phyloP scores from a whole-genome alignment of 2,329 filamentous ascomycete genomes.

The Aureobasidium leucospermi region DNA sequence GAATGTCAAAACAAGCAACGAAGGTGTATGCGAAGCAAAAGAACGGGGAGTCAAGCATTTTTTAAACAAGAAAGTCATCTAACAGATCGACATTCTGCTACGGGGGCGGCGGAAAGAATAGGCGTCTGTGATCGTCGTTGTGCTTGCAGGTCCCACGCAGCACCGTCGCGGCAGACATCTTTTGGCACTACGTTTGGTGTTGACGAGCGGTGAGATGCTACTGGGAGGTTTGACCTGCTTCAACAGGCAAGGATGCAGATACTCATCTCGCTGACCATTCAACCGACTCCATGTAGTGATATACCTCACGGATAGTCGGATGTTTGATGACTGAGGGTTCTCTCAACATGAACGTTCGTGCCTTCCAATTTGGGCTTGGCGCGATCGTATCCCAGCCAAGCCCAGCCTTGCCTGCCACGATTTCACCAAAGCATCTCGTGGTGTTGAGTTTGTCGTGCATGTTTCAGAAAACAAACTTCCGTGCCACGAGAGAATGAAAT shows the following conservation, averaged over 20 bases:
- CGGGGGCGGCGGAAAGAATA: conserved; percentile 2
- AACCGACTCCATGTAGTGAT: background rate
- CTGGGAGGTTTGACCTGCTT: background rate
- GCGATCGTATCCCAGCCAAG: background rate
- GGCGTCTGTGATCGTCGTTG: conserved; percentile 6
- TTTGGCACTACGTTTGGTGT: conserved; percentile 4
- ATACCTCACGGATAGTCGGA: background rate
- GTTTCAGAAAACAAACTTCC: conserved; percentile 1
- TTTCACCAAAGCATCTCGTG: background rate
- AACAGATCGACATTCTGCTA: background rate
- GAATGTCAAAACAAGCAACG: background rate
- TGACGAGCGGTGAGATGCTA: background rate
- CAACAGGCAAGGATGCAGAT: background rate
- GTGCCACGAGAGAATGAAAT: background rate
- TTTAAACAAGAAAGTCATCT: background rate
- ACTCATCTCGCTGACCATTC: background rate
- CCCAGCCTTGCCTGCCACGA: conserved; percentile 3
- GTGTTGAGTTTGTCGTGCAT: conserved; percentile 5
- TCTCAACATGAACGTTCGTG: background rate
- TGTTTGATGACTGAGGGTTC: background rate
- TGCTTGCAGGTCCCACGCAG: conserved; percentile 5
- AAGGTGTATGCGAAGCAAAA: background rate
- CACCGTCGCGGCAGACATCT: background rate
- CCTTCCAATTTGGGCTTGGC: conserved; percentile 2
- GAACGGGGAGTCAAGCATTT: background rate